Evolutionary conservation across 2,329 filamentous ascomycete genomes (phyloP).

Genomic region (Corniculantispora saksenae): DNA sequence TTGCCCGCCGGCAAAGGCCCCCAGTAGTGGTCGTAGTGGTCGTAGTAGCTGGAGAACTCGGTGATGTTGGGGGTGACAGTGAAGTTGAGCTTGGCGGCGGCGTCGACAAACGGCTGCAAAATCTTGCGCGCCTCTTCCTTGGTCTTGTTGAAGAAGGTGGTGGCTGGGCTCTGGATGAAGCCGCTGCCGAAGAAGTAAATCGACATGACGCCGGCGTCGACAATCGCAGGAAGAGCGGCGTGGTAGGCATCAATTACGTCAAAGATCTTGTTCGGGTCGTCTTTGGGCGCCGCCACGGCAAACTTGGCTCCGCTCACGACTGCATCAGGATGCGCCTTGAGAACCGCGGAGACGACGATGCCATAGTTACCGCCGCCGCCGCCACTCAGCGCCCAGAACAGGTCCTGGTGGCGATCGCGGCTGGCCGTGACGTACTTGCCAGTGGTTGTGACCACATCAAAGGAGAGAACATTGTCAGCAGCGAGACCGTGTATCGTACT

Average conservation of each 20-base stretch:
- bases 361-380: constrained; percentile 57
- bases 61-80: constrained; percentile 24
- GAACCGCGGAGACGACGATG: constrained; percentile 37
- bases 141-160: constrained; percentile 48
- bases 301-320: constrained; percentile 2
- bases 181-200: constrained; percentile 45
- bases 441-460: constrained; percentile 49
- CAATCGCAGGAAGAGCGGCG: constrained; percentile 33
- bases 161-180: constrained; percentile 43
- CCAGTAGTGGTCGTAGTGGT: constrained; percentile 25
- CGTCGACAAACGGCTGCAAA: constrained; percentile 42
- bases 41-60: constrained; percentile 26
- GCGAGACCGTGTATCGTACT: constrained; percentile 52
- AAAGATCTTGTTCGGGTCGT: constrained; percentile 13
- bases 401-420: constrained; percentile 46
- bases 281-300: not conserved
- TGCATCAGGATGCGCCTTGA: not conserved
- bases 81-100: constrained; percentile 24
- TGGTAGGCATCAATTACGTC: constrained; percentile 23
- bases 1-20: constrained; percentile 26
- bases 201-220: constrained; percentile 49
- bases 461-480: constrained; percentile 56
- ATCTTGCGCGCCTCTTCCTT: constrained; percentile 39
- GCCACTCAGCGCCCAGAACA: constrained; percentile 61
- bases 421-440: constrained; percentile 48